phyloP scores from a whole-genome alignment of 2,329 filamentous ascomycete species.

The Fusarium concolor region DNA sequence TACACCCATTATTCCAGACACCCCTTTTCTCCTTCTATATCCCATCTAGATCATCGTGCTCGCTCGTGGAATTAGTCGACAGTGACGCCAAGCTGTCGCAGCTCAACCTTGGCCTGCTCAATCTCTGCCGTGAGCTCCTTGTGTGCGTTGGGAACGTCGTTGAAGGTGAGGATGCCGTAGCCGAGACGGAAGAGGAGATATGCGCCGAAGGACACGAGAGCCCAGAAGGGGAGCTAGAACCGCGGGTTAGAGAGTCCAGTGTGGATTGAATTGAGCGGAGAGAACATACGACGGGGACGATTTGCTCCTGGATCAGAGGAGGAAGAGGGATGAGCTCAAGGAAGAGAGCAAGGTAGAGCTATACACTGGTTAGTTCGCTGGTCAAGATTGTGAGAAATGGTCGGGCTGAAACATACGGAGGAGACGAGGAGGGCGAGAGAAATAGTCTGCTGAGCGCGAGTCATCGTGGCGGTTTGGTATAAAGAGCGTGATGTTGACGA shows the following conservation, averaged over 20 bases:
- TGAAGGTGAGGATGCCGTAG: constrained; percentile 93
- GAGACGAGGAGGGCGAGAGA: constrained; percentile 88
- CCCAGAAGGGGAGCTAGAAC: constrained; percentile 88
- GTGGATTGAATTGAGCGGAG: neutral
- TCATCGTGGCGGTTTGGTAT: constrained; percentile 71
- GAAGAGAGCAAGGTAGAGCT: constrained; percentile 92
- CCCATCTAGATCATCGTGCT: constrained; percentile 29
- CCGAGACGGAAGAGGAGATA: constrained; percentile 93
- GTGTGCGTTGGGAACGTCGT: constrained; percentile 92
- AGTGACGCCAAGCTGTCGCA: constrained; percentile 79
- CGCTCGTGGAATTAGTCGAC: constrained; percentile 68
- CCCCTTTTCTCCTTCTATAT: constrained; percentile 34
- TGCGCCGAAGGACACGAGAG: constrained; percentile 88
- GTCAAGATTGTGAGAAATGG: neutral
- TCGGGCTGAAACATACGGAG: constrained; percentile 70
- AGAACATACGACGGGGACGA: constrained; percentile 85
- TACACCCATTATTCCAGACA: neutral
- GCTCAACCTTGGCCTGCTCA: constrained; percentile 77
- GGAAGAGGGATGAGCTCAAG: constrained; percentile 86
- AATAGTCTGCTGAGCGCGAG: constrained; percentile 91
- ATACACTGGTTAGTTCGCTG: constrained; percentile 37
- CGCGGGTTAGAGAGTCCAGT: neutral
- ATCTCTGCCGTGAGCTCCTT: constrained; percentile 90
- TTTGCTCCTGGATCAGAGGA: constrained; percentile 79
- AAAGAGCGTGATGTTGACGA: constrained; percentile 14